Evolutionary conservation across 129 eudicot species (phyloP), one percentile per base, ranked within the genome.

Genomic region (Mikania micrantha): DNA sequence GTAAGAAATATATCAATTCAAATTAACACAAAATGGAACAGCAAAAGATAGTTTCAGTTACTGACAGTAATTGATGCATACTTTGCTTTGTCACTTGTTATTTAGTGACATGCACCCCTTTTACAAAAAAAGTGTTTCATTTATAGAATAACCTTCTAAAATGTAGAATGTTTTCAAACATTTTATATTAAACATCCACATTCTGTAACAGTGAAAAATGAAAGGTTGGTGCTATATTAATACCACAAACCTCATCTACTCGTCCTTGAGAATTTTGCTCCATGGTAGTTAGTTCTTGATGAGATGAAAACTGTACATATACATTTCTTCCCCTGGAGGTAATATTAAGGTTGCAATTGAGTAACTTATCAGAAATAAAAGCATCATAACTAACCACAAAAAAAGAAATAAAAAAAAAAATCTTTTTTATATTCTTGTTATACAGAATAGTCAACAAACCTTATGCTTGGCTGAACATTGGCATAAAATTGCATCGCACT

Each of bases 241-340:
- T 19, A 35, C 50, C 39, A 80, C 84, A 63, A 77, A 93, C 99
- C 96, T 93, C 99, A 59, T 93, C 99, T 69, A 67, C 96, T 45
- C 99, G 87, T 71, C 92, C 88, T 77, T 93, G 96, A n/a, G 92
- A 41, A 77, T 56, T 93, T 80, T 93, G 99, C 80, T 93, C 99
- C 85, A 89, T 74, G 7, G 95, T 93, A 38, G 99, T 93, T 54
- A 93, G 79, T 77, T 93, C 96, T 72, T 93, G 96, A 68, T 93
- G 96, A 28, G 96, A 93, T 60, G 96, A 93, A 71, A 89, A 93
- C 54, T 93, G 99, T 59, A 89, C 80, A 80, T 93, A 89, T 31
- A 93, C 96, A 79, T 89, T 89, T 74, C 99, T 86, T 63, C 99
- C 99, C 88, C 99, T 89, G 67, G 7, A 77, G 5, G 21, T 53